A percentile compares a stretch with the other conserved stretches of the same genome.
Evolutionary conservation across 805 yeast genomes (phyloP).

Genomic region (Metschnikowia hibisci): DNA sequence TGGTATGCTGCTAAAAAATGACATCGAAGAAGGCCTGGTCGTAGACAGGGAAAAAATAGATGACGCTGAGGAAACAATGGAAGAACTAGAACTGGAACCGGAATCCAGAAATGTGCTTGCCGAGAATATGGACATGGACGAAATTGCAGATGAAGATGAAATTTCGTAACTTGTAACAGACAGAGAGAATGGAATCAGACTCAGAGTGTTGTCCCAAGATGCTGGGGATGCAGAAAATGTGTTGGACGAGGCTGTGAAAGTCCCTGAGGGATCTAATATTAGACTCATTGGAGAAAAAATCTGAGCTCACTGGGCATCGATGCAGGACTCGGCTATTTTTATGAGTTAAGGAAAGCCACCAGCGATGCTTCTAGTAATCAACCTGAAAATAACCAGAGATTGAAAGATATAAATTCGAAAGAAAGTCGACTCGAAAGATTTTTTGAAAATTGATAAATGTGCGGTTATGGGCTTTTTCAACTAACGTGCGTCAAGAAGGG

Average conservation of each 20-base stretch:
- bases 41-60: not conserved
- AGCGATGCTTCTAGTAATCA: not conserved
- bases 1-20: not conserved
- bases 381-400: not conserved
- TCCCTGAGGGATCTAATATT: constrained; percentile 4
- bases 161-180: not conserved
- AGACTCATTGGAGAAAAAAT: constrained; percentile 5
- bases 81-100: not conserved
- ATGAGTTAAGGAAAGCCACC: not conserved
- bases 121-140: constrained; percentile 1
- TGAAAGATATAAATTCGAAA: not conserved
- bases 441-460: not conserved
- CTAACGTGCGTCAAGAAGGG: constrained; percentile 3
- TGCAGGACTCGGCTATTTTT: constrained; percentile 5
- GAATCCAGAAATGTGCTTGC: not conserved
- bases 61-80: not conserved
- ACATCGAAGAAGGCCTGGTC: not conserved
- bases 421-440: too few species aligned
- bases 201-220: not conserved
- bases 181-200: not conserved
- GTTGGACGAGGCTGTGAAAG: not conserved
- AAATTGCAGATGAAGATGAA: not conserved
- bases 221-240: not conserved
- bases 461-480: constrained; percentile 3
- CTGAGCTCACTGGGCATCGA: not conserved